Evolutionary conservation across 257 asterid genomes (phyloP), one percentile per base, ranked within the genome.

Genomic region (Solanum chmielewskii): DNA sequence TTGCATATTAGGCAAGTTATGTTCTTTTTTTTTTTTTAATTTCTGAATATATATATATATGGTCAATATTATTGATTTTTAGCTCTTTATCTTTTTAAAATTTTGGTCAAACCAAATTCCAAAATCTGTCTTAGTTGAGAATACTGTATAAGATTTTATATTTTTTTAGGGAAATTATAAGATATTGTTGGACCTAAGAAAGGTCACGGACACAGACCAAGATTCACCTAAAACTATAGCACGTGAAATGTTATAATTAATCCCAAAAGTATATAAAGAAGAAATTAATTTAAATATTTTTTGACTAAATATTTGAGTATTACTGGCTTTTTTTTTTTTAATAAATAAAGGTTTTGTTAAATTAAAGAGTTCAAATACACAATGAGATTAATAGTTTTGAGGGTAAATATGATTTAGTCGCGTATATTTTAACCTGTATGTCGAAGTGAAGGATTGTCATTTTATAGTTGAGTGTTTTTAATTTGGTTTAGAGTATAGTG

Each of bases 151-250:
- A 20, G 64, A 56, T 56, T 18, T 56, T 56, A 56, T 56, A 56
- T 56, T 52, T 52, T 56, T 52, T 52, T 18, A 56, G 64, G n/a
- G 64, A 20, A 56, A 56, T 20, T 73, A 18, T 16, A 44, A 2
- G 83, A 77, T 42, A 77, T 77, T 76, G 13, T 41, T 77, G 62
- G 84, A 44, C 59, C 33, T 27, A 85, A 73, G 18, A 27, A 11
- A 49, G 64, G 77, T 85, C 90, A 87, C 86, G 87, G 88, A 85
- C 41, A 82, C 71, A 78, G 68, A 49, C 45, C 47, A 69, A 88
- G 76, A 37, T 70, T 69, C 71, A 87, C 23, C 86, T 56, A 45
- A 71, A 69, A 80, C 74, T 42, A 27, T 49, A 59, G 85, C 90
- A 80, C 69, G 87, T 85, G 88, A 89, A 56, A 59, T 60, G 11